Percentiles rank a stretch among this genome's conserved stretches.
These are phyloP conservation scores for Puccinellia tenuiflora DNA, from an alignment of 176 grass and related monocot species.

Conservation along the genomic window DNA sequence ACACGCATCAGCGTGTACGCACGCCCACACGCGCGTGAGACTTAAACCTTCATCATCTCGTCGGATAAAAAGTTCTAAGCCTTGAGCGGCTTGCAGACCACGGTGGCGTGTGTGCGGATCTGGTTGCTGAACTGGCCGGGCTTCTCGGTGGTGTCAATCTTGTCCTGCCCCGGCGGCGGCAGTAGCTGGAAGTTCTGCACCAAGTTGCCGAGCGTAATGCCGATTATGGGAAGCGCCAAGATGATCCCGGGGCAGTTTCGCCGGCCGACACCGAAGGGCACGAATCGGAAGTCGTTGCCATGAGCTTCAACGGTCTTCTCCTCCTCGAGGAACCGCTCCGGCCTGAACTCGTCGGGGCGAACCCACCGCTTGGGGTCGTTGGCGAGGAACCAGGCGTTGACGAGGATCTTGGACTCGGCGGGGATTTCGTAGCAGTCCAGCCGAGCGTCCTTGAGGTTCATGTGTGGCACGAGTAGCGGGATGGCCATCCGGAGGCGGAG, in stretches of 20 bases:
- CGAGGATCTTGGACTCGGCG: slow-evolving; percentile 90
- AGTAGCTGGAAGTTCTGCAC: slow-evolving; percentile 47
- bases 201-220: slow-evolving; percentile 62
- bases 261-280: too few relatives aligned
- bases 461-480: slow-evolving; percentile 62
- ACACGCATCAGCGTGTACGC: too few relatives aligned
- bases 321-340: slow-evolving; percentile 46
- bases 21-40: too few relatives aligned
- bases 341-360: slow-evolving; percentile 71
- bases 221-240: slow-evolving; percentile 80
- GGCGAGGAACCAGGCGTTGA: slow-evolving; percentile 90
- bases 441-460: slow-evolving; percentile 87
- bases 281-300: too few relatives aligned
- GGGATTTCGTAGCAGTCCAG: slow-evolving; percentile 78
- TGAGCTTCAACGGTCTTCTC: too few relatives aligned
- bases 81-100: slow-evolving; percentile 65
- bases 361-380: slow-evolving; percentile 78
- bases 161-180: background rate
- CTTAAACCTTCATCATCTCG: too few relatives aligned
- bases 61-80: background rate
- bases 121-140: slow-evolving; percentile 96
- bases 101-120: slow-evolving; percentile 68
- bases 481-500: slow-evolving; percentile 47
- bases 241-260: slow-evolving; percentile 57
- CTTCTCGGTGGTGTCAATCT: slow-evolving; percentile 79